Percentiles rank a stretch among this genome's conserved stretches.
Conservation (phyloP, 768 basidiomycete species). For the Boletus subcaerulescens region DNA sequence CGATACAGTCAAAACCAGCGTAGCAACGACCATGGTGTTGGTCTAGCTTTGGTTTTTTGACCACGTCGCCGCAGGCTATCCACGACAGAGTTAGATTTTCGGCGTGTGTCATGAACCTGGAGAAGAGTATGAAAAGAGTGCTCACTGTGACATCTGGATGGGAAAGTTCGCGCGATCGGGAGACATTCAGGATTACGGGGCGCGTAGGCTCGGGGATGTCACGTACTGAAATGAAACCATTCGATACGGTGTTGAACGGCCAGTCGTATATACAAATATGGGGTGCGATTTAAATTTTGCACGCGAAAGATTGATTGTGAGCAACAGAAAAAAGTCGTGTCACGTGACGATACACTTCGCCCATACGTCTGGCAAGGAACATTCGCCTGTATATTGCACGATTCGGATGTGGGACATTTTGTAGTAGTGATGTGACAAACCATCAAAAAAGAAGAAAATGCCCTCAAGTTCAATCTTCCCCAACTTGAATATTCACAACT, state of each 20-base stretch:
- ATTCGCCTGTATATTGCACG: too few species aligned
- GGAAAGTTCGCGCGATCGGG: conserved; percentile 5
- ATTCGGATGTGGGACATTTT: too few species aligned
- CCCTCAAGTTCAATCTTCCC: too few species aligned
- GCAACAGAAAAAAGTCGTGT: background rate
- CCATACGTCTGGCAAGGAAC: too few species aligned
- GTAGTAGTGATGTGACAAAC: too few species aligned
- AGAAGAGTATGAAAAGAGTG: background rate
- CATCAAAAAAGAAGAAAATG: too few species aligned
- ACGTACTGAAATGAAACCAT: conserved; percentile 80
- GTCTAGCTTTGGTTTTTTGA: conserved; percentile 93
- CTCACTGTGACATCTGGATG: conserved; percentile 67
- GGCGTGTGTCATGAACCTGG: background rate
- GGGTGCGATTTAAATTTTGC: background rate
- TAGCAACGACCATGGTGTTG: conserved; percentile 64
- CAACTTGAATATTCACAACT: too few species aligned
- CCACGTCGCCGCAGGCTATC: conserved; percentile 75
- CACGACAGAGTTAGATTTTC: background rate
- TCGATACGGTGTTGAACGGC: background rate
- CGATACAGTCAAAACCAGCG: conserved; percentile 75
- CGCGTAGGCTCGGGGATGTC: background rate
- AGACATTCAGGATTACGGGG: background rate
- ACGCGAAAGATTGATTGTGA: too few species aligned
- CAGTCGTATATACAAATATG: background rate
- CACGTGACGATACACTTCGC: background rate